Base-by-base conservation (phyloP, 2,329 filamentous ascomycete species). In the Ophiostoma pallidulum region DNA sequence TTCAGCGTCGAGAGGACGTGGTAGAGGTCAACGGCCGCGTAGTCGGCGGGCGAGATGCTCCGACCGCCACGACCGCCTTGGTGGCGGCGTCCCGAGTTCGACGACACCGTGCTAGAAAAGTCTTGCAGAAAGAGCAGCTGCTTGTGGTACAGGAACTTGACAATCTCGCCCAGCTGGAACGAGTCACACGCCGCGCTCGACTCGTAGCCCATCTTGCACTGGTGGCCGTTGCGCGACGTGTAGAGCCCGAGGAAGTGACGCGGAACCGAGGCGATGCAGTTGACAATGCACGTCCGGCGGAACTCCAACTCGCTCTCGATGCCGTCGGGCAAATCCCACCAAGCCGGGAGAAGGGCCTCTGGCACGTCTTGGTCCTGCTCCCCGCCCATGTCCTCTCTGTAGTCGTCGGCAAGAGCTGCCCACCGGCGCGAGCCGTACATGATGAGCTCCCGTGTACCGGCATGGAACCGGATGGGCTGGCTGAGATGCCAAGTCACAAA, bases 141-240 rank as follows among this genome's bases (percentile, higher is more conserved):
- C 54, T 78, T 78, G 54, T 73, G 72, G 13, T 70, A 66, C 31
- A 89, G 74, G 62, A 89, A 89, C 54, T 79, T 80, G 53, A 87
- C 65, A 72, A 86, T 86, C 64, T 89, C 83, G 19, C 84, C 85
- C 1, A 90, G 74, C 63, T 90, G 85, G 58, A 84, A 90, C 2
- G 79, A 81, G 64, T 90, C 85, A 61, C 85, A 89, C 36, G 83
- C 78, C 2, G 74, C 64, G 52, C 79, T 84, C 2, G 78, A 80
- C 58, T 86, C 83, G 62, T 89, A 89, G 45, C 84, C 84, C 0
- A 87, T 72, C 56, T 78, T 79, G 62, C 85, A 89, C 60, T 88
- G 84, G 8, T 68, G 64, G 19, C 66, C 71, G 28, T 66, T 72
- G n/a, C 80, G 77, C 9, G 82, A 84, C 1, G 77, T 77, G 61